phyloP scores from a whole-genome alignment of 805 yeast species.

The Starmera caribaea region DNA sequence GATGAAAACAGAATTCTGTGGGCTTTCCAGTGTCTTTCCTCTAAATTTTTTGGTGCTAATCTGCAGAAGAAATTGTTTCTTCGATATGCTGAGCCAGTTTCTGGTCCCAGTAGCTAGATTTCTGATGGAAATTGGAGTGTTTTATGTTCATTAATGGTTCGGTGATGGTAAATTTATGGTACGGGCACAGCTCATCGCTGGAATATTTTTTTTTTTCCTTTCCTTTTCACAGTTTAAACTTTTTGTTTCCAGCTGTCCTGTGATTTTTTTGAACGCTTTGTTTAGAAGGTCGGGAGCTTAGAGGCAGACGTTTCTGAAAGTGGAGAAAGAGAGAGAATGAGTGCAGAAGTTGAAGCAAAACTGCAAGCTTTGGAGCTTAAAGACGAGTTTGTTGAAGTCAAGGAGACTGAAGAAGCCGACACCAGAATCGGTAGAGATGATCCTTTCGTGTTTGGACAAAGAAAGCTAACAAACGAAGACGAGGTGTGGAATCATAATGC shows the following conservation, averaged over 20 bases:
- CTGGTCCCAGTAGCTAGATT: too few species aligned
- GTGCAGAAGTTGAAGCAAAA: neutral
- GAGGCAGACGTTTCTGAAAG: neutral
- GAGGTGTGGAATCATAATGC: conserved; percentile 93
- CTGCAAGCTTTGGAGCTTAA: neutral
- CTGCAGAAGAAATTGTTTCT: too few species aligned
- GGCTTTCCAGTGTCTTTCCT: too few species aligned
- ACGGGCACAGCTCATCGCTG: too few species aligned
- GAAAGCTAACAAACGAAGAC: conserved; percentile 58
- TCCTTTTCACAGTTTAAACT: too few species aligned
- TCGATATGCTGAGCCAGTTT: too few species aligned
- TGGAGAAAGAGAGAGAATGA: neutral
- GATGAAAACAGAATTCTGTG: too few species aligned
- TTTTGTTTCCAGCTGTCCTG: neutral
- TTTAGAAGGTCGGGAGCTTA: neutral
- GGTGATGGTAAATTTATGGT: too few species aligned
- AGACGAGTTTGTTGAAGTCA: neutral
- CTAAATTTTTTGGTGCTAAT: too few species aligned
- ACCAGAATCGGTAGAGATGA: conserved; percentile 72
- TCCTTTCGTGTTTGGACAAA: conserved; percentile 89
- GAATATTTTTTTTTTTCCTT: too few species aligned
- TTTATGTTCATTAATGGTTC: too few species aligned
- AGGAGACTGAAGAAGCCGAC: conserved; percentile 11
- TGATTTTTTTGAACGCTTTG: neutral
- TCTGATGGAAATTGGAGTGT: too few species aligned